Evolutionary conservation across 2,329 filamentous ascomycete species (phyloP).

Genomic region (Colletotrichum godetiae): DNA sequence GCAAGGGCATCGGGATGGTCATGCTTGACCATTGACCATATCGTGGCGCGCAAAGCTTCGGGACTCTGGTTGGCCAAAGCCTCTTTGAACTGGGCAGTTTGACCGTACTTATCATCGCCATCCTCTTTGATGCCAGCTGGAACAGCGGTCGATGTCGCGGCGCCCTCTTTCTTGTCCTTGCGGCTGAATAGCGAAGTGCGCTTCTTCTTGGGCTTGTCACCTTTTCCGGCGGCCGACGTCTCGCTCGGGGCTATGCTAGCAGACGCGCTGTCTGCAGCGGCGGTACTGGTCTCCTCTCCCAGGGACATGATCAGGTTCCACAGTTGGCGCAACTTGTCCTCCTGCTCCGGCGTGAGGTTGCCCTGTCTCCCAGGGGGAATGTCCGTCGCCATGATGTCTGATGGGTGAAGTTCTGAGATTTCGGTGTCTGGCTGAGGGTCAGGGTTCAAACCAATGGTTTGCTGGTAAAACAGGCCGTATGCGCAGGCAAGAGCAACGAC

Average conservation of each 20-base stretch:
- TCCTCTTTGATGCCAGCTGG: constrained; percentile 57
- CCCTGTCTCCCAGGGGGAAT: constrained; percentile 79
- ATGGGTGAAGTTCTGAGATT: background rate
- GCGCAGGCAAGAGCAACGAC: constrained; percentile 31
- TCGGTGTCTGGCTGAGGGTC: background rate
- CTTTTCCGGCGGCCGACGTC: constrained; percentile 40
- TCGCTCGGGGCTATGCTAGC: constrained; percentile 42
- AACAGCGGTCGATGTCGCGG: constrained; percentile 47
- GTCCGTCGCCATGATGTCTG: constrained; percentile 53
- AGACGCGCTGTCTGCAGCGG: constrained; percentile 40
- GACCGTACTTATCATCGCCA: constrained; percentile 90
- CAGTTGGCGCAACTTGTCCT: constrained; percentile 87
- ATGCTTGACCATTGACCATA: constrained; percentile 96
- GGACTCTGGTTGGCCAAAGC: constrained; percentile 81
- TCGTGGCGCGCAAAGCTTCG: constrained; percentile 80
- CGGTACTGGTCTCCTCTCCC: constrained; percentile 43
- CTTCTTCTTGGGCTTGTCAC: constrained; percentile 80
- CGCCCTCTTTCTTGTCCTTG: constrained; percentile 65
- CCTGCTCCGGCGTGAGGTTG: constrained; percentile 89
- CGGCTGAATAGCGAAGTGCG: constrained; percentile 76
- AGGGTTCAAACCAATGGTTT: background rate
- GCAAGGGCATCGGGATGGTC: constrained; percentile 91
- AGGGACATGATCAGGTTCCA: constrained; percentile 83
- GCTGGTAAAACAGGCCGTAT: constrained; percentile 25
- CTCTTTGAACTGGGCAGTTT: constrained; percentile 86